These are phyloP conservation scores for Aspergillus clavatus DNA, from an alignment of 2,329 filamentous ascomycete species.

Conservation along the genomic window DNA sequence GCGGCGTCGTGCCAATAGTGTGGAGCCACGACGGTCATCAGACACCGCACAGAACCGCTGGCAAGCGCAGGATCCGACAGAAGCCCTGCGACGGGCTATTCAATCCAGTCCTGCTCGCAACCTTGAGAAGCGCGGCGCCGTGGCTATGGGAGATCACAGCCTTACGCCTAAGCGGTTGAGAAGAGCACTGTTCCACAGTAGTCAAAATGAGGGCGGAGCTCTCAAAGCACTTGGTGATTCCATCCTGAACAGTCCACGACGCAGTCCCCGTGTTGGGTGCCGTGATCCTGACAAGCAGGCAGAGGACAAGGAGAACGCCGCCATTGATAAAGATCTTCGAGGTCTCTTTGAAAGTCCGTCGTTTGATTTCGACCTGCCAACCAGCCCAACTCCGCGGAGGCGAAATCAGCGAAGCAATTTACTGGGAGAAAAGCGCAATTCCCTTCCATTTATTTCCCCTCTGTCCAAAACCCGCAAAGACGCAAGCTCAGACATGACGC, in stretches of 20 bases:
- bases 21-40: slow-evolving; percentile 40
- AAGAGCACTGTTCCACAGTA: slow-evolving; percentile 41
- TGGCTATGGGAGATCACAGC: slow-evolving; percentile 44
- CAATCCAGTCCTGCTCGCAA: slow-evolving; percentile 58
- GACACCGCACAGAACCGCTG: slow-evolving; percentile 30
- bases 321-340: slow-evolving; percentile 48
- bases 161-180: slow-evolving; percentile 53
- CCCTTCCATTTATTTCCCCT: slow-evolving; percentile 35
- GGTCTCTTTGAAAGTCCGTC: slow-evolving; percentile 61
- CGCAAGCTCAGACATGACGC: slow-evolving; percentile 16
- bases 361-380: slow-evolving; percentile 51
- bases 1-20: slow-evolving; percentile 45
- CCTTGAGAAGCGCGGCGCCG: slow-evolving; percentile 39
- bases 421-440: slow-evolving; percentile 31
- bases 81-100: slow-evolving; percentile 51
- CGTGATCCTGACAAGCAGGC: slow-evolving; percentile 36
- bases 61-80: slow-evolving; percentile 38
- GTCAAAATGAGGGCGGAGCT: slow-evolving; percentile 30
- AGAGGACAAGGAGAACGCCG: slow-evolving; percentile 56
- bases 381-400: slow-evolving; percentile 50
- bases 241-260: slow-evolving; percentile 46
- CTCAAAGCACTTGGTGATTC: slow-evolving; percentile 36
- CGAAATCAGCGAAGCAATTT: slow-evolving; percentile 48
- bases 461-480: slow-evolving; percentile 24
- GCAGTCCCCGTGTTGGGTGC: slow-evolving; percentile 36